A percentile compares a stretch with the other conserved stretches of the same genome.
phyloP scores from a whole-genome alignment of 1,284 basidiomycete genomes.

The Cronartium ribicola region DNA sequence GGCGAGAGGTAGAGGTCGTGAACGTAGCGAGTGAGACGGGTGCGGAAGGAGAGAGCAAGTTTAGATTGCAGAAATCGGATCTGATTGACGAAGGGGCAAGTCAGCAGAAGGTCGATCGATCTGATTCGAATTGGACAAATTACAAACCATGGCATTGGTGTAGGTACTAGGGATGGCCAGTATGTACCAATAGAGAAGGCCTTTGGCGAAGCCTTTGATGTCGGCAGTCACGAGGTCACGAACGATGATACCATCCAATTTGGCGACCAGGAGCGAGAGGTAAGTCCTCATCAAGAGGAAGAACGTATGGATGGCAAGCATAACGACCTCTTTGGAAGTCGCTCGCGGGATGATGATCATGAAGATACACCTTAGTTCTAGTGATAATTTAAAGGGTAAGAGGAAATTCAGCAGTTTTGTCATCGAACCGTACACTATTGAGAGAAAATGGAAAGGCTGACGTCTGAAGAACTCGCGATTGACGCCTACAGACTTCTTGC shows the following conservation, averaged over 20 bases:
- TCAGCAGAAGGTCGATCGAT: neutral
- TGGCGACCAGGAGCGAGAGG: slow-evolving; percentile 78
- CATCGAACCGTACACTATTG: neutral
- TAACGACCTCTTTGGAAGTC: slow-evolving; percentile 68
- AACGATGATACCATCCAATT: slow-evolving; percentile 84
- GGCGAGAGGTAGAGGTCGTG: slow-evolving; percentile 85
- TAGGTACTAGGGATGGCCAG: slow-evolving; percentile 89
- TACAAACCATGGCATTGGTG: slow-evolving; percentile 82
- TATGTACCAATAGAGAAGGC: slow-evolving; percentile 81
- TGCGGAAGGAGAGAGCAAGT: slow-evolving; percentile 75
- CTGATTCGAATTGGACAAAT: neutral
- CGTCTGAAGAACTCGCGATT: slow-evolving; percentile 72
- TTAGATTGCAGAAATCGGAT: slow-evolving; percentile 88
- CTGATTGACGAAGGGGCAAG: slow-evolving; percentile 53
- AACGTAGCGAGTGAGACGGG: slow-evolving; percentile 81
- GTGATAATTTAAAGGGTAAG: neutral
- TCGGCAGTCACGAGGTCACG: slow-evolving; percentile 76
- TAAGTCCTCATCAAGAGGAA: slow-evolving; percentile 84
- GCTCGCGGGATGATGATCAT: slow-evolving; percentile 66
- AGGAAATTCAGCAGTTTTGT: neutral
- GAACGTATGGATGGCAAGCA: slow-evolving; percentile 74
- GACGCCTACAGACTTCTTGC: slow-evolving; percentile 58
- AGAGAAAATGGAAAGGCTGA: slow-evolving; percentile 31
- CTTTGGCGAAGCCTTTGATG: slow-evolving; percentile 74
- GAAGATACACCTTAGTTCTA: slow-evolving; percentile 67